These are phyloP conservation scores for Fraxinus albicans DNA, from an alignment of 305 asterid species.

Conservation along the genomic window DNA sequence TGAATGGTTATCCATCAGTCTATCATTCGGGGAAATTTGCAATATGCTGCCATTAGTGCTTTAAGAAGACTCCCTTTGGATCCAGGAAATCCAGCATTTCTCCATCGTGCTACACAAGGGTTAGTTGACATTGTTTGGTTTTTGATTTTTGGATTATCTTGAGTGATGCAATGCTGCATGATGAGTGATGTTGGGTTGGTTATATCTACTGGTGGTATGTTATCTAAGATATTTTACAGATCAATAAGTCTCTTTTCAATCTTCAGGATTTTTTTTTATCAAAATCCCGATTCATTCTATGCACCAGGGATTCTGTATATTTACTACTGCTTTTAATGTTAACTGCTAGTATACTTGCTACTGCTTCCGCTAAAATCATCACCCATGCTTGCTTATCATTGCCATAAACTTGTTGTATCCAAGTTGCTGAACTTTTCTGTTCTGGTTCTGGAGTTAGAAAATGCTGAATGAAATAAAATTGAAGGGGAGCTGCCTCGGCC, in stretches of 20 bases:
- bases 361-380: not conserved
- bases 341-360: not conserved
- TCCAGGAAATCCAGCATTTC: constrained; percentile 96
- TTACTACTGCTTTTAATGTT: not conserved
- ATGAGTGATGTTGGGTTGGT: constrained; percentile 1
- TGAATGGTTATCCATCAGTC: constrained; percentile 58
- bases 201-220: constrained; percentile 8
- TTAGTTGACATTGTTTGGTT: constrained; percentile 36
- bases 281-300: not conserved
- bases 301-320: not conserved
- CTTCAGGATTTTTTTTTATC: constrained; percentile 3
- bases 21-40: constrained; percentile 91
- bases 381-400: not conserved
- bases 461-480: not conserved
- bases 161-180: constrained; percentile 11
- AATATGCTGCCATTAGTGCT: constrained; percentile 95
- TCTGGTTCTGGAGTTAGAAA: not conserved
- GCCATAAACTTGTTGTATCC: not conserved
- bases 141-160: not conserved
- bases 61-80: constrained; percentile 98
- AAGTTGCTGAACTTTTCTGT: not conserved
- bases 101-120: constrained; percentile 98
- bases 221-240: constrained; percentile 16
- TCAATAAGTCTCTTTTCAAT: constrained; percentile 20
- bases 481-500: not conserved